A percentile compares a stretch with the other conserved stretches of the same genome.
phyloP scores from a whole-genome alignment of 441 rosid genomes.

The Breynia disticha region DNA sequence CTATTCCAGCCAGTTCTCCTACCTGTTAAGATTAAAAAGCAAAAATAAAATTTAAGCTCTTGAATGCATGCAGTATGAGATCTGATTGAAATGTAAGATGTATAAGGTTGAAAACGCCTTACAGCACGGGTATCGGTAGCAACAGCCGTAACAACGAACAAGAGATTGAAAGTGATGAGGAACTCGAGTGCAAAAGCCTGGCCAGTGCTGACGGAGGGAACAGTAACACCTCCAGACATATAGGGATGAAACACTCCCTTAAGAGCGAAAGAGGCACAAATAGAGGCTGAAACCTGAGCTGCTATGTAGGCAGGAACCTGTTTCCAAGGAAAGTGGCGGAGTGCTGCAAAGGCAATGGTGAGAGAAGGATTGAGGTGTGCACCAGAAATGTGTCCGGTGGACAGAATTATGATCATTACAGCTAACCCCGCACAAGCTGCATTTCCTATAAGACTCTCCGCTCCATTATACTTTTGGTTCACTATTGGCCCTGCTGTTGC shows the following conservation, averaged over 20 bases:
- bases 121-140: constrained; percentile 91
- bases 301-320: constrained; percentile 89
- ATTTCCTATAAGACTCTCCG: constrained; percentile 74
- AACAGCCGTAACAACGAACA: constrained; percentile 76
- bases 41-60: too few relatives aligned
- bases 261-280: constrained; percentile 87
- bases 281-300: constrained; percentile 84
- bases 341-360: constrained; percentile 83
- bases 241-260: constrained; percentile 76
- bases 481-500: constrained; percentile 93
- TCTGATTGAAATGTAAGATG: neutral
- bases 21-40: constrained; percentile 30
- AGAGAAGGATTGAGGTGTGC: constrained; percentile 95
- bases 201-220: constrained; percentile 48
- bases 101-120: constrained; percentile 9
- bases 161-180: constrained; percentile 78
- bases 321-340: constrained; percentile 87
- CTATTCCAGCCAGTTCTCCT: constrained; percentile 95
- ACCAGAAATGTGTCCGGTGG: constrained; percentile 93
- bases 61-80: neutral
- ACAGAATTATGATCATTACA: constrained; percentile 77
- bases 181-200: constrained; percentile 85
- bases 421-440: constrained; percentile 92
- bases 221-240: constrained; percentile 89
- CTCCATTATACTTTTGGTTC: constrained; percentile 68